A percentile compares a stretch with the other conserved stretches of the same genome.
Conservation (phyloP, 2,329 filamentous ascomycete genomes). For the Sarocladium brachiariae region DNA sequence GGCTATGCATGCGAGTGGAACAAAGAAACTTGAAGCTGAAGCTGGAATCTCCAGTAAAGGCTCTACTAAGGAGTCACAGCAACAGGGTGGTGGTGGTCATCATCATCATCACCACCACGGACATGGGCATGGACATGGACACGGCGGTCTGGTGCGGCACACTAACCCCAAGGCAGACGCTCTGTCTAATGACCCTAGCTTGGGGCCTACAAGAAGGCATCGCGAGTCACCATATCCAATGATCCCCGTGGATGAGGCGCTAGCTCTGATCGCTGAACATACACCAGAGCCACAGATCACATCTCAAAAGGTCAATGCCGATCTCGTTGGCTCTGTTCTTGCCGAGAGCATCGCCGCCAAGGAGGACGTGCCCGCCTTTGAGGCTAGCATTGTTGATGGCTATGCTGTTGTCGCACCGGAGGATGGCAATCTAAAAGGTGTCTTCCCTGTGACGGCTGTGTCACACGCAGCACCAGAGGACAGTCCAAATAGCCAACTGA, state of each 20-base stretch:
- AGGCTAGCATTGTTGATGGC: constrained; percentile 94
- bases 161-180: constrained; percentile 54
- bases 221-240: constrained; percentile 88
- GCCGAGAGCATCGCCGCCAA: constrained; percentile 73
- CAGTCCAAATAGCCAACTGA: constrained; percentile 45
- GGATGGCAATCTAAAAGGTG: constrained; percentile 61
- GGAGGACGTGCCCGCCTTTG: constrained; percentile 86
- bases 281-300: constrained; percentile 57
- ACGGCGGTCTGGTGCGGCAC: constrained; percentile 64
- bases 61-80: constrained; percentile 44
- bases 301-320: constrained; percentile 53
- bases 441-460: constrained; percentile 79
- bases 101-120: constrained; percentile 48
- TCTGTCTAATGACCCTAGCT: constrained; percentile 53
- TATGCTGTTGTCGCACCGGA: constrained; percentile 73
- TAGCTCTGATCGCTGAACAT: constrained; percentile 63
- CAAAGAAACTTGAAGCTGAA: constrained; percentile 77
- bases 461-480: constrained; percentile 77
- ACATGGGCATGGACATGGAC: constrained; percentile 52
- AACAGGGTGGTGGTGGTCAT: constrained; percentile 43
- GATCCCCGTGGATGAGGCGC: constrained; percentile 76
- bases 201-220: constrained; percentile 63
- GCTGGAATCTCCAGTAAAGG: constrained; percentile 63
- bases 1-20: constrained; percentile 68
- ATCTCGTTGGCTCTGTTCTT: constrained; percentile 69